Base-by-base conservation (phyloP, 2,329 filamentous ascomycete species). In the Cytospora piceae region DNA sequence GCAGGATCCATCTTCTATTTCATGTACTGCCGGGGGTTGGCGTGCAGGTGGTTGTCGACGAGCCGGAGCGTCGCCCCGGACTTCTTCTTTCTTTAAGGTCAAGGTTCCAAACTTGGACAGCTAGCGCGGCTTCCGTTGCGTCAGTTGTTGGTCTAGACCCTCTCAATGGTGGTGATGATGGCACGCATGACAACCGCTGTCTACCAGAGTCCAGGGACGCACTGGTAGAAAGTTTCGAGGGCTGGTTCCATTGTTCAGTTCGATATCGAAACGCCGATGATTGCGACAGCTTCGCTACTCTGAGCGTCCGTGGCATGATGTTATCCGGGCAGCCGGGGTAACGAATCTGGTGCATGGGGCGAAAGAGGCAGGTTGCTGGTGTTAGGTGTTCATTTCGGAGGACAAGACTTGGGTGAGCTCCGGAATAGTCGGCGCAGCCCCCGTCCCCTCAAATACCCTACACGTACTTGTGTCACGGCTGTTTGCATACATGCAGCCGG, bases 341-440 rank as follows among this genome's bases (percentile, higher is more conserved):
- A 24, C 11, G 46, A 49, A 14, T 24, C 22, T 24, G 9, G 46
- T 22, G 22, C 24, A n/a, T 24, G 46, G 24, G 22, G 46, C 46
- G n/a, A 14, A 14, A 49, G 9, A 49, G 42, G n/a, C 42, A 42
- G 39, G 39, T n/a, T 42, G 5, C 27, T 29, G 27, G 3, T 29
- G 5, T n/a, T 8, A 4, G n/a, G 7, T 42, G 6, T 46, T n/a
- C 42, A 22, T 49, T 12, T 49, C 46, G 22, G 46, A 24, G 46
- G n/a, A 24, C n/a, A 24, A 11, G 4, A 24, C n/a, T 12, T 32
- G 31, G 17, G n/a, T 49, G 29, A 34, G 34, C 27, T 42, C 54
- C 54, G 42, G 61, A 42, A 53, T 31, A 58, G 20, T 53, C 61
- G 61, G 61, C n/a, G 31, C 53, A 27, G 31, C 39, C 39, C 39